phyloP scores from a whole-genome alignment of 1,284 basidiomycete genomes.

The Gymnopus androsaceus region DNA sequence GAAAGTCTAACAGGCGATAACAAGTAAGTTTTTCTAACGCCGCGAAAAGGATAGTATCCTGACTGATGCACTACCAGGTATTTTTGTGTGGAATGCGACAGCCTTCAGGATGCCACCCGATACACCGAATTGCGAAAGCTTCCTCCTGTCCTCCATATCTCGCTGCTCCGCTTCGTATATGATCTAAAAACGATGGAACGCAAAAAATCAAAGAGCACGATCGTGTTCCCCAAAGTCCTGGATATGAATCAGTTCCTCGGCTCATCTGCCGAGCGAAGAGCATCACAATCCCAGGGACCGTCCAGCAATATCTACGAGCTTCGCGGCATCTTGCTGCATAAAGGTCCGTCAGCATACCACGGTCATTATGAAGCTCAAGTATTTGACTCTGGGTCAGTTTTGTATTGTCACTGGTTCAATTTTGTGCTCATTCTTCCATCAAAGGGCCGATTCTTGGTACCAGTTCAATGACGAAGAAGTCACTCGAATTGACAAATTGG shows the following conservation, averaged over 20 bases:
- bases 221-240: conserved; percentile 73
- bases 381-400: conserved; percentile 69
- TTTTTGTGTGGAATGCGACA: conserved; percentile 70
- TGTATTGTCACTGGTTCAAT: not conserved
- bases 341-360: conserved; percentile 84
- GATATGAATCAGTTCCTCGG: conserved; percentile 71
- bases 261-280: conserved; percentile 15
- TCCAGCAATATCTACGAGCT: conserved; percentile 66
- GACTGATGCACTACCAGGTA: conserved; percentile 54
- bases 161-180: conserved; percentile 86
- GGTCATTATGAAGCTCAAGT: conserved; percentile 93
- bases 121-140: conserved; percentile 67
- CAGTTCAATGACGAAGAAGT: conserved; percentile 86
- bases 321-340: conserved; percentile 81
- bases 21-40: conserved; percentile 44
- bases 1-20: conserved; percentile 83
- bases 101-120: conserved; percentile 75
- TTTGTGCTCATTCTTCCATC: not conserved
- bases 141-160: conserved; percentile 87
- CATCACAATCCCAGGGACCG: conserved; percentile 3
- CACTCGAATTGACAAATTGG: conserved; percentile 59
- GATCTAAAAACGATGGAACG: conserved; percentile 76
- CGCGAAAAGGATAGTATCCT: not conserved
- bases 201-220: conserved; percentile 79
- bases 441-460: conserved; percentile 78